These are phyloP conservation scores for Sphagnum contortum DNA, from an alignment of 225 moss, liverwort and hornwort genomes.

Conservation along the genomic window DNA sequence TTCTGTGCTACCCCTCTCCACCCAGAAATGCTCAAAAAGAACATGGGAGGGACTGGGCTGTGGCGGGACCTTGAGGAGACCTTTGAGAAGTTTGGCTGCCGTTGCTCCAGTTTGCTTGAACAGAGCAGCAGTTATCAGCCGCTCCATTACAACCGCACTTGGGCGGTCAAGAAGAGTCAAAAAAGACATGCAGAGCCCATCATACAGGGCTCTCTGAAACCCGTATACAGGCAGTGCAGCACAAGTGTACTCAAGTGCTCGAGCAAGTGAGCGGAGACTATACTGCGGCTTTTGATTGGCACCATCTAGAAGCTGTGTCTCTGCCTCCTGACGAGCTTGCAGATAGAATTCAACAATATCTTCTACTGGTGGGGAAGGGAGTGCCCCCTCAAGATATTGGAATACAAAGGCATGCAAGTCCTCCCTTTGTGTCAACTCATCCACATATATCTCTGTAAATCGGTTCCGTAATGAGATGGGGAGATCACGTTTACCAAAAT, in stretches of 20 bases:
- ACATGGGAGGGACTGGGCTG: slow-evolving; percentile 79
- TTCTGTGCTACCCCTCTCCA: slow-evolving; percentile 64
- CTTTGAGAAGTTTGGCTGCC: slow-evolving; percentile 59
- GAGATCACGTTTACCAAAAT: slow-evolving; percentile 84
- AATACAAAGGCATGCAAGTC: slow-evolving; percentile 76
- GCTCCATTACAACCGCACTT: slow-evolving; percentile 76
- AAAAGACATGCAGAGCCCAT: slow-evolving; percentile 96
- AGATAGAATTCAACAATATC: slow-evolving; percentile 85
- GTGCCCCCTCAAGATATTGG: slow-evolving; percentile 68
- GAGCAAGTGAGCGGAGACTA: slow-evolving; percentile 81
- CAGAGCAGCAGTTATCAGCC: slow-evolving; percentile 59
- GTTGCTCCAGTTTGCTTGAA: slow-evolving; percentile 60
- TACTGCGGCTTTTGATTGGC: slow-evolving; percentile 94
- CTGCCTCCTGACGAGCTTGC: slow-evolving; percentile 78
- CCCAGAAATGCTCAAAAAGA: slow-evolving; percentile 92
- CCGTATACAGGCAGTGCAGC: slow-evolving; percentile 86
- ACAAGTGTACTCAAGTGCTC: slow-evolving; percentile 85
- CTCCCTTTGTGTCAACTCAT: slow-evolving; percentile 80
- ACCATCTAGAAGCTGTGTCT: slow-evolving; percentile 72
- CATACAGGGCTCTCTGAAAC: slow-evolving; percentile 82
- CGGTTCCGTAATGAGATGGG: slow-evolving; percentile 75
- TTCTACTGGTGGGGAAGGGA: slow-evolving; percentile 85
- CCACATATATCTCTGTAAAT: slow-evolving; percentile 70
- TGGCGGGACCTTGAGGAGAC: slow-evolving; percentile 74
- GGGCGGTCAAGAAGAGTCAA: slow-evolving; percentile 86